Base-by-base conservation (phyloP, 1,284 basidiomycete genomes). In the Leccinum fallax region DNA sequence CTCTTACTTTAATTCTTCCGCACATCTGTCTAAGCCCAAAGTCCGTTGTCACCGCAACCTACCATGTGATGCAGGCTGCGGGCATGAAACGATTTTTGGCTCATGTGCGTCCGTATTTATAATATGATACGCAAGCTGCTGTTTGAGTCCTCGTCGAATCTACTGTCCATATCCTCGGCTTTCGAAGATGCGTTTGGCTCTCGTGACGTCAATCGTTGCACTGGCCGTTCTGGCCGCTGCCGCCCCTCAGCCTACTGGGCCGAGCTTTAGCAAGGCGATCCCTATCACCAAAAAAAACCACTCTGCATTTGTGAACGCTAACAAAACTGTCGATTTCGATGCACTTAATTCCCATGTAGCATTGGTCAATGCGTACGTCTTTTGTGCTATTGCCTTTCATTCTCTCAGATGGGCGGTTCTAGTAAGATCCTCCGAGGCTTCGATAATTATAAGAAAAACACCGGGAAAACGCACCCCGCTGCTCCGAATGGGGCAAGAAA, bases 341-440 rank as follows among this genome's bases (percentile, higher is more conserved):
- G 64, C 61, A 6, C 59, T 73, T 30, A 32, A 60, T 0, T 58
- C 57, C 24, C 67, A 72, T 54, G 30, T 65, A 30, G 58, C 57
- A 3, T 60, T 59, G 3, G 28, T 43, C 8, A 51, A 55, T 32
- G 62, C 61, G 64, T 72, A 63, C 5, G 71, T 64, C 13, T 30
- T 34, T 2, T 46, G 30, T 19, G 19, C 19, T 10, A 1, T 28
- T 28, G 10, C 26, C 30, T 53, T 19, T 6, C 16, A 53, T 30
- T 53, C 43, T 46, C 43, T 46, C 19, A 46, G 2, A 46, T 46
- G 43, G 43, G 43, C 10, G 24, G 24, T 26, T 36, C 19, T 10
- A 74, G 72, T 21, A 71, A 72, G 49, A 13, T 63, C 13, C 52
- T 38, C 19, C 63, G 55, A 38, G 66, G 70, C 0, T 59, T 69